phyloP scores from a whole-genome alignment of 345 rosid genomes.

The Linum tenue region DNA sequence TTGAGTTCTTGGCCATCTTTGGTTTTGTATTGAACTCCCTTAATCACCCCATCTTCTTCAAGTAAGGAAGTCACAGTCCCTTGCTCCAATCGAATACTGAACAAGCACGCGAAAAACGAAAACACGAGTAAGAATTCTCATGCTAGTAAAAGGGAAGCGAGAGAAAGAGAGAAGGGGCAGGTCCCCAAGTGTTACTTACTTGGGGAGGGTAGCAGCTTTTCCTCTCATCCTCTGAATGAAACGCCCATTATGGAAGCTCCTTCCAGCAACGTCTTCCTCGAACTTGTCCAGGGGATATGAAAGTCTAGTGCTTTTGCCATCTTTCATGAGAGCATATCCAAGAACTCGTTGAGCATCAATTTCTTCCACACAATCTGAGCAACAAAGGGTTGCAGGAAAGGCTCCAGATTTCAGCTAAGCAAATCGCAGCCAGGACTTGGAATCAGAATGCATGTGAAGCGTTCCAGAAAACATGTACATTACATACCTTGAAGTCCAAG shows the following conservation, averaged over 20 bases:
- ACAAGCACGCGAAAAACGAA: not conserved
- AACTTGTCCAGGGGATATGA: conserved; percentile 5
- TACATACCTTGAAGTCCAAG: conserved; percentile 4
- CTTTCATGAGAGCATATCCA: conserved; percentile 4
- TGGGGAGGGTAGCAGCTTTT: conserved; percentile 9
- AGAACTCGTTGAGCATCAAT: conserved; percentile 4
- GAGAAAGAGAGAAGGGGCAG: not conserved
- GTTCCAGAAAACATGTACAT: not conserved
- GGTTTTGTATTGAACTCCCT: conserved; percentile 6
- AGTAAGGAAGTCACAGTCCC: conserved; percentile 4
- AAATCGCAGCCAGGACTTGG: no score
- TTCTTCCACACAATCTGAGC: conserved; percentile 5
- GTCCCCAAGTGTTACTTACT: not conserved
- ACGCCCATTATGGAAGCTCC: conserved; percentile 9
- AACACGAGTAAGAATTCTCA: not conserved
- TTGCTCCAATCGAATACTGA: not conserved
- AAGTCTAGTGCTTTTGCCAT: conserved; percentile 3
- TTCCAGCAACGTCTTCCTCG: conserved; percentile 1
- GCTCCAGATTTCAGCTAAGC: not conserved
- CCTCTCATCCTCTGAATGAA: conserved; percentile 6
- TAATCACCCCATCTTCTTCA: conserved; percentile 3
- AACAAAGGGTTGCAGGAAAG: not conserved
- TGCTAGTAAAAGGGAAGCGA: not conserved
- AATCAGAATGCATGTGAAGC: no score
- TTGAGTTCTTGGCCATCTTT: conserved; percentile 1